Percentiles rank a stretch among this genome's conserved stretches.
phyloP scores from a whole-genome alignment of 2,329 filamentous ascomycete species.

The Aureobasidium sp. region DNA sequence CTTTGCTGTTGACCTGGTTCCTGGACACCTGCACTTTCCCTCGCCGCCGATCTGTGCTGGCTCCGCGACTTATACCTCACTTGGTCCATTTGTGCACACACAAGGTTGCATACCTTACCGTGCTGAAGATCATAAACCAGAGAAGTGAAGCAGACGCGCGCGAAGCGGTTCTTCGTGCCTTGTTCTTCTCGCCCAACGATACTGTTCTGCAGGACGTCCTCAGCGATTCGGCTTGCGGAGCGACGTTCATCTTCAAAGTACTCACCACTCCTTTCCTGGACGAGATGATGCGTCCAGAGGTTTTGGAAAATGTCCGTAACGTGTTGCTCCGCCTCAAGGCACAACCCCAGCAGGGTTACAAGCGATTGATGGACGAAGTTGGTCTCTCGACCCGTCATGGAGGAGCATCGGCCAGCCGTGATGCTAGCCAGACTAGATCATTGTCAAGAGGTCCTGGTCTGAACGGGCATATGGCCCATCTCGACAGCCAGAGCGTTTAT shows the following conservation, averaged over 20 bases:
- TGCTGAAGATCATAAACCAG: slow-evolving; percentile 97
- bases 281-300: slow-evolving; percentile 76
- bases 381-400: slow-evolving; percentile 60
- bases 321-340: slow-evolving; percentile 87
- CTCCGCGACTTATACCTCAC: slow-evolving; percentile 84
- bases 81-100: slow-evolving; percentile 94
- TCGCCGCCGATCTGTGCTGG: slow-evolving; percentile 79
- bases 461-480: slow-evolving; percentile 27
- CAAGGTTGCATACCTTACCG: slow-evolving; percentile 95
- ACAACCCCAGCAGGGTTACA: slow-evolving; percentile 91
- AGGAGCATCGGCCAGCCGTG: slow-evolving; percentile 29
- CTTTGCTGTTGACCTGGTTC: slow-evolving; percentile 92
- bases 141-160: slow-evolving; percentile 88
- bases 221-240: slow-evolving; percentile 82
- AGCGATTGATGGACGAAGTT: slow-evolving; percentile 97
- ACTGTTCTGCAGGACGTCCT: slow-evolving; percentile 83
- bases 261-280: slow-evolving; percentile 96
- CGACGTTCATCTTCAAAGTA: slow-evolving; percentile 97
- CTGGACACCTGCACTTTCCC: slow-evolving; percentile 96
- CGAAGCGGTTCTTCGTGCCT: slow-evolving; percentile 77
- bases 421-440: slow-evolving; percentile 24
- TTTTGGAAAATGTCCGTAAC: slow-evolving; percentile 84
- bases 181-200: slow-evolving; percentile 88
- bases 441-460: slow-evolving; percentile 26
- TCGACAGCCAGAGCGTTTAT: slow-evolving; percentile 27